Conservation (phyloP, 805 yeast genomes). For the Candida verbasci region DNA sequence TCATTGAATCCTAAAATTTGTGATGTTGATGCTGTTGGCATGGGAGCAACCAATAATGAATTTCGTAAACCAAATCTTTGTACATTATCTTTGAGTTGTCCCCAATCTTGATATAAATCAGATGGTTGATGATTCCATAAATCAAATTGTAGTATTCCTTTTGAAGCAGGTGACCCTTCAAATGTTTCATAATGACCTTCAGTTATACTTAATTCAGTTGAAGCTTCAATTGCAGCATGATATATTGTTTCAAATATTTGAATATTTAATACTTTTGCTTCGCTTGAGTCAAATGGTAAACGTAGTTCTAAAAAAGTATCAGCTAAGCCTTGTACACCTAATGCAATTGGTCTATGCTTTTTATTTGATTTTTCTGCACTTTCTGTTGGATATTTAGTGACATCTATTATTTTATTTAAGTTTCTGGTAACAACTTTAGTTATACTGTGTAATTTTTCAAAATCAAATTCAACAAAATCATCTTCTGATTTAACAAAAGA, state of each 20-base stretch:
- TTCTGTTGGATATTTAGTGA: slow-evolving; percentile 77
- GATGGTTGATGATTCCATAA: slow-evolving; percentile 80
- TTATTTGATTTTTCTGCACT: slow-evolving; percentile 72
- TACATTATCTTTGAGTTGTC: slow-evolving; percentile 55
- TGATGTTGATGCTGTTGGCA: slow-evolving; percentile 98
- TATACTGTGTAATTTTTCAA: slow-evolving; percentile 67
- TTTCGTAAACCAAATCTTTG: slow-evolving; percentile 71
- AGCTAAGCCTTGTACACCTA: slow-evolving; percentile 97
- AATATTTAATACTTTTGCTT: slow-evolving; percentile 69
- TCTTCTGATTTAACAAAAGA: slow-evolving; percentile 44
- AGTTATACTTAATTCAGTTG: slow-evolving; percentile 69
- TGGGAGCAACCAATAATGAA: slow-evolving; percentile 85
- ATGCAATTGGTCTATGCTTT: slow-evolving; percentile 89
- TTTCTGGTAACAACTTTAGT: slow-evolving; percentile 76
- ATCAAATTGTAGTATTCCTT: slow-evolving; percentile 82
- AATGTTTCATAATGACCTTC: slow-evolving; percentile 71
- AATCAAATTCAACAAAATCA: slow-evolving; percentile 60
- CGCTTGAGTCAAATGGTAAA: slow-evolving; percentile 79
- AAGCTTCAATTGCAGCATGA: slow-evolving; percentile 88
- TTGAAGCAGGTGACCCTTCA: slow-evolving; percentile 84
- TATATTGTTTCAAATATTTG: slow-evolving; percentile 94
- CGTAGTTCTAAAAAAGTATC: slow-evolving; percentile 79
- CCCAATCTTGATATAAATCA: slow-evolving; percentile 82
- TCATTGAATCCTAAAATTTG: slow-evolving; percentile 92
- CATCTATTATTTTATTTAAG: slow-evolving; percentile 78